Conservation (phyloP, 176 grass and related monocot species). For the Oryza coarctata region DNA sequence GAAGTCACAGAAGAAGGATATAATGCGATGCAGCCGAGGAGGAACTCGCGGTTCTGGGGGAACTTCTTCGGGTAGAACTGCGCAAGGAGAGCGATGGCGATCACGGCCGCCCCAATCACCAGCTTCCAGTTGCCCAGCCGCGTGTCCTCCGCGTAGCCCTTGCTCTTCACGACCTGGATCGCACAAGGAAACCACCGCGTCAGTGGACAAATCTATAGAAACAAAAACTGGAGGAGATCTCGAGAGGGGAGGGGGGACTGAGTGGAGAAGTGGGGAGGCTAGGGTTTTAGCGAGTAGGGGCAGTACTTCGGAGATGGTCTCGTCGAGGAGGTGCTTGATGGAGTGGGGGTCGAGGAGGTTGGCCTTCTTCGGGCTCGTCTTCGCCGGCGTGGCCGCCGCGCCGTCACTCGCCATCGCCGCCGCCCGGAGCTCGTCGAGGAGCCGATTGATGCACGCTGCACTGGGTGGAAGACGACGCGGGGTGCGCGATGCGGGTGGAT, state of each 20-base stretch:
- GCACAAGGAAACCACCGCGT: not conserved
- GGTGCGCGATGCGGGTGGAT: not conserved
- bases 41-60: slow-evolving; percentile 85
- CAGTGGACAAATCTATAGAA: slow-evolving; percentile 19
- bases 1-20: slow-evolving; percentile 59
- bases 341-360: slow-evolving; percentile 74
- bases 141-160: slow-evolving; percentile 83
- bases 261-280: not conserved
- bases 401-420: slow-evolving; percentile 44
- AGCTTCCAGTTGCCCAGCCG: slow-evolving; percentile 84
- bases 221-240: not conserved
- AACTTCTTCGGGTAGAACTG: slow-evolving; percentile 99
- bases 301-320: slow-evolving; percentile 65
- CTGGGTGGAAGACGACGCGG: not conserved
- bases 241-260: not conserved
- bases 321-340: slow-evolving; percentile 84
- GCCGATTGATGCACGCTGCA: not conserved
- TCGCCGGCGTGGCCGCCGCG: slow-evolving; percentile 18
- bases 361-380: slow-evolving; percentile 62
- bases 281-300: not conserved
- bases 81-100: slow-evolving; percentile 78
- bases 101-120: slow-evolving; percentile 70
- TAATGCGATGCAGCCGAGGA: slow-evolving; percentile 83
- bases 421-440: slow-evolving; percentile 18
- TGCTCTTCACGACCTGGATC: slow-evolving; percentile 70